Base-by-base conservation (phyloP, 805 yeast species). In the Nematodospora valgi region DNA sequence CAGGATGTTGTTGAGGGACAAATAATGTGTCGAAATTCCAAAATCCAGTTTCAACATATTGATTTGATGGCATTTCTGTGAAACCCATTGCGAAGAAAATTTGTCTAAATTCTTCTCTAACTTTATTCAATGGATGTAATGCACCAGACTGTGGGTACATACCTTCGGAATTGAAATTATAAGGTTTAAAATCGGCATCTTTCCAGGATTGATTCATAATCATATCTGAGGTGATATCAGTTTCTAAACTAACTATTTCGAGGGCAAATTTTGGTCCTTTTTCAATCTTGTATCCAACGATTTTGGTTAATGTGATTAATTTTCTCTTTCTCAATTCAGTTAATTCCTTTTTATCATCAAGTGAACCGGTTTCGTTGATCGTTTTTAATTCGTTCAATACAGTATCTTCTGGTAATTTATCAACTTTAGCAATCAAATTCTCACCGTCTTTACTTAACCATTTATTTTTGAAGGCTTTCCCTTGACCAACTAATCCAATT, bases 1-100 rank as follows among this genome's bases (percentile, higher is more conserved):
- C 99, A 12, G 99, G 98, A 69, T 93, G 99, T 70, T 93, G 98
- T 70, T 93, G 99, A 38, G 99, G 99, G 37, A 93, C 99, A 54
- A 70, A 93, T 53, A 93, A 74, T 3, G 98, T 79, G 62, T 93
- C 99, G 57, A 93, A 93, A 67, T 93, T 93, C 99, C 99, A 93
- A 80, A 93, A 93, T 4, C 98, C 98, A 12, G 93, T 78, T 59
- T 93, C 99, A 35, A 93, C 99, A 59, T 89, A 93, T 63, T 91
- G 96, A 63, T 91, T 91, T 17, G 98, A 83, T 41, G 98, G 96
- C 99, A 93, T 93, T 69, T 93, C 99, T 19, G 93, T 80, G 80
- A 93, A 93, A 6, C 99, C 99, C 89, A 93, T 80, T 24, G 93
- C 80, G 68, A 93, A 91, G 78, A 93, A 93, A 56, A 93, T 91